phyloP scores from a whole-genome alignment of 768 basidiomycete genomes.

The Lactarius akahatsu region DNA sequence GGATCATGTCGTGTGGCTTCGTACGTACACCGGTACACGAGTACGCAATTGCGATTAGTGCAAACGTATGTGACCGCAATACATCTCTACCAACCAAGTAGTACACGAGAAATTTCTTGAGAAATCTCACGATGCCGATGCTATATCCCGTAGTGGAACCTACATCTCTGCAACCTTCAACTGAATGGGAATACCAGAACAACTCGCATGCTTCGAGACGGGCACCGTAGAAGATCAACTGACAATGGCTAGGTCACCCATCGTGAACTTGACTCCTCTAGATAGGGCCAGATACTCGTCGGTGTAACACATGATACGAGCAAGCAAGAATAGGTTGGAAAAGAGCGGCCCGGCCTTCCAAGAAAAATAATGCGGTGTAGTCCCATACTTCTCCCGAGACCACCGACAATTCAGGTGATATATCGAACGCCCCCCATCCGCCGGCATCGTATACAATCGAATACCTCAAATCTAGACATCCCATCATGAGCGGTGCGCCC shows the following conservation, averaged over 20 bases:
- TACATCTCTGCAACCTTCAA: constrained; percentile 1
- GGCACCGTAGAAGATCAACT: background rate
- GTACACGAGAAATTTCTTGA: constrained; percentile 3
- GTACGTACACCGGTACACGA: constrained; percentile 25
- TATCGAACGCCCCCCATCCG: constrained; percentile 1
- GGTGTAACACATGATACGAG: background rate
- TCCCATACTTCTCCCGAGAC: background rate
- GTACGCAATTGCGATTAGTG: constrained; percentile 8
- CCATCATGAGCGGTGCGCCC: constrained; percentile 14
- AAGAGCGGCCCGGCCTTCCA: constrained; percentile 11
- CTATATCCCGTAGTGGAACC: constrained; percentile 2
- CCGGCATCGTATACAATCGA: constrained; percentile 10
- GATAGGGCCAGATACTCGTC: background rate
- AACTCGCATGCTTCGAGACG: background rate
- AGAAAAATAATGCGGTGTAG: background rate
- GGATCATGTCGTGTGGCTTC: constrained; percentile 23
- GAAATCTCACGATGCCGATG: background rate
- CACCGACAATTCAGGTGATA: constrained; percentile 1
- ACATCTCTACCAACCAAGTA: constrained; percentile 6
- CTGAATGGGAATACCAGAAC: background rate
- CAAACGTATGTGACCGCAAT: background rate
- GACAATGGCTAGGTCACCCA: background rate
- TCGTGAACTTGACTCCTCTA: background rate
- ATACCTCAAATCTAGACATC: background rate
- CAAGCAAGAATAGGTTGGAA: background rate